phyloP scores from a whole-genome alignment of 2,329 filamentous ascomycete species.

The Teratosphaeria zuluensis region DNA sequence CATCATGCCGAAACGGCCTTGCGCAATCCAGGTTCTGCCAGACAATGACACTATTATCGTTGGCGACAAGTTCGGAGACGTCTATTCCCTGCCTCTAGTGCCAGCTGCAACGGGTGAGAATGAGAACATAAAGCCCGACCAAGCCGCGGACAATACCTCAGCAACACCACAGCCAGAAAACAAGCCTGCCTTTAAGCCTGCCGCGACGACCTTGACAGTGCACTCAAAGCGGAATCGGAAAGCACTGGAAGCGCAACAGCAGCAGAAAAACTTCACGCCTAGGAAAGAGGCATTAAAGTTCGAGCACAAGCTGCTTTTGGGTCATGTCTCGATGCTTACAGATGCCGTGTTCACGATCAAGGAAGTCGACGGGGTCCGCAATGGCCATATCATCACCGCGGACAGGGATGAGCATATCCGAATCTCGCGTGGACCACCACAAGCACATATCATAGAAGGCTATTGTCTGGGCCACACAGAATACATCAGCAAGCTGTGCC shows the following conservation, averaged over 20 bases:
- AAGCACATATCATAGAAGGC: conserved; percentile 77
- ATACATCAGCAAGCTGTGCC: conserved; percentile 69
- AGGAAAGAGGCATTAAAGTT: conserved; percentile 46
- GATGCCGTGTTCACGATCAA: conserved; percentile 52
- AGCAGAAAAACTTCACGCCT: conserved; percentile 34
- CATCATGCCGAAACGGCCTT: conserved; percentile 84
- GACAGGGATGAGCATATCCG: conserved; percentile 80
- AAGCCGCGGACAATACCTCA: conserved; percentile 3
- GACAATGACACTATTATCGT: conserved; percentile 65
- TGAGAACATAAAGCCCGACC: conserved; percentile 22
- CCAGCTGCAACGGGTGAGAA: conserved; percentile 20
- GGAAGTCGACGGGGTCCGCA: conserved; percentile 35
- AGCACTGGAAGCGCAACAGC: conserved; percentile 48
- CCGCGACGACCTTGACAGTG: conserved; percentile 50
- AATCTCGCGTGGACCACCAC: conserved; percentile 68
- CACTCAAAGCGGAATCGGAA: conserved; percentile 52
- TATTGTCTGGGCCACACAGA: conserved; percentile 84
- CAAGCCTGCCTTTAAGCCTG: conserved; percentile 34
- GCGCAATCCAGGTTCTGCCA: conserved; percentile 59
- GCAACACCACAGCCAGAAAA: neutral
- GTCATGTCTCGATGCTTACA: conserved; percentile 92
- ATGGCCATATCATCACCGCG: conserved; percentile 54
- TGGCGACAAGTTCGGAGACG: conserved; percentile 95
- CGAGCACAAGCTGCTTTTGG: conserved; percentile 69
- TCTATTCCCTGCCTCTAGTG: conserved; percentile 75